A percentile compares a stretch with the other conserved stretches of the same genome.
Evolutionary conservation across 495 filamentous ascomycete species (phyloP).

Genomic region (Tuber umbilicatum): DNA sequence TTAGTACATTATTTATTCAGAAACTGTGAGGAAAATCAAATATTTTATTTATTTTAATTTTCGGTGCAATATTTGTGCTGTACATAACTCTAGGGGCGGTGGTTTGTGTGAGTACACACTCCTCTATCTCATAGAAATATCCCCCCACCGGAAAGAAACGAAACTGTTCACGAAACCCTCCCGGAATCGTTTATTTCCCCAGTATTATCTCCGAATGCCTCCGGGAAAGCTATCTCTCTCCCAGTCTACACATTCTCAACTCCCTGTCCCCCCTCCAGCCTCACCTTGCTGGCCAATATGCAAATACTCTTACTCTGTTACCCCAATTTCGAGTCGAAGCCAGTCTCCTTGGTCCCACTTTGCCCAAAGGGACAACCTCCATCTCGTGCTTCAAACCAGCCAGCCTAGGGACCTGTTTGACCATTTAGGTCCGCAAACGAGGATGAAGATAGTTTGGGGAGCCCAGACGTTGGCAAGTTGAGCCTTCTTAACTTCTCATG

Average conservation of each 20-base stretch:
- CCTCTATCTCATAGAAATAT: neutral
- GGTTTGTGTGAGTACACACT: neutral
- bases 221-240: slow-evolving; percentile 6
- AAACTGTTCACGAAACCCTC: neutral
- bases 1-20: neutral
- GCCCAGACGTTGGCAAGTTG: slow-evolving; percentile 44
- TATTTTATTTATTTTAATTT: neutral
- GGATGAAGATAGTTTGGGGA: slow-evolving; percentile 45
- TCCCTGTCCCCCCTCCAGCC: slow-evolving; percentile 11
- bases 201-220: slow-evolving; percentile 1
- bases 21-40: neutral
- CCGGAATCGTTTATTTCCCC: neutral
- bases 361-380: slow-evolving; percentile 43
- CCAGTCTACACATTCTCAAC: slow-evolving; percentile 26
- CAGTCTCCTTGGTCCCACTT: slow-evolving; percentile 42
- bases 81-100: neutral
- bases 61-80: neutral
- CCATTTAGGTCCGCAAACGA: slow-evolving; percentile 17
- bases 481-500: neutral
- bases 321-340: slow-evolving; percentile 26
- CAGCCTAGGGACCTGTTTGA: slow-evolving; percentile 22
- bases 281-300: slow-evolving; percentile 28
- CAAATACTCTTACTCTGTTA: slow-evolving; percentile 43
- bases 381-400: slow-evolving; percentile 41
- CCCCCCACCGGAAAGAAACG: neutral